phyloP scores from a whole-genome alignment of 345 rosid species.

The Pistacia atlantica region DNA sequence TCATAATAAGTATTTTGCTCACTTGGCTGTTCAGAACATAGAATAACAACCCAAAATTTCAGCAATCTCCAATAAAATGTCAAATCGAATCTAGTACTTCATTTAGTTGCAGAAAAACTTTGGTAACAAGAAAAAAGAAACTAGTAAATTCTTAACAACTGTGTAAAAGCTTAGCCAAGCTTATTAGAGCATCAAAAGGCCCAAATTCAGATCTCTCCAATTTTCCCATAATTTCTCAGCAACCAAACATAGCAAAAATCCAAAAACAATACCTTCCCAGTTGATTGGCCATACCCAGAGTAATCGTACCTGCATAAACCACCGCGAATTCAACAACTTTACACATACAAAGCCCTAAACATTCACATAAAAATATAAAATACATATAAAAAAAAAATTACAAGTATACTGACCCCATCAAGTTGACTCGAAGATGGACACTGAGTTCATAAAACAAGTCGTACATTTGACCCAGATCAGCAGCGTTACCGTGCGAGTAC shows the following conservation, averaged over 20 bases:
- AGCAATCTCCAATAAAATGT: neutral
- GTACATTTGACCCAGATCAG: conserved; percentile 92
- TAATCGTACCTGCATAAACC: conserved; percentile 75
- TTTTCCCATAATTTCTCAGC: conserved; percentile 7
- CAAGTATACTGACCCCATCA: conserved; percentile 65
- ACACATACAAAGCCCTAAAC: neutral
- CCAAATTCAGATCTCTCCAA: neutral
- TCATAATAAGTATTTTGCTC: conserved; percentile 89
- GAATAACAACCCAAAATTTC: conserved; percentile 13
- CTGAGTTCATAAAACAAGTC: conserved; percentile 79
- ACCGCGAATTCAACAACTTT: neutral
- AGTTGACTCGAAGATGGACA: conserved; percentile 76
- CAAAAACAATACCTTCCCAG: conserved; percentile 66
- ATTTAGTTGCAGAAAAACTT: neutral
- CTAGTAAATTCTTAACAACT: neutral
- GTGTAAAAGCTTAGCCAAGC: neutral
- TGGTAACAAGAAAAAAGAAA: neutral
- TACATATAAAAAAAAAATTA: neutral
- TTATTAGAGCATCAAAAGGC: neutral
- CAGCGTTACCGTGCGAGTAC: conserved; percentile 95
- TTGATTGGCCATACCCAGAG: conserved; percentile 86
- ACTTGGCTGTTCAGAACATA: conserved; percentile 58
- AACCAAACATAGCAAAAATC: conserved; percentile 10
- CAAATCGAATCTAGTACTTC: neutral
- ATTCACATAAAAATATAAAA: neutral